These are phyloP conservation scores for Rhinocladiella similis DNA, from an alignment of 2,329 filamentous ascomycete genomes.

Conservation along the genomic window DNA sequence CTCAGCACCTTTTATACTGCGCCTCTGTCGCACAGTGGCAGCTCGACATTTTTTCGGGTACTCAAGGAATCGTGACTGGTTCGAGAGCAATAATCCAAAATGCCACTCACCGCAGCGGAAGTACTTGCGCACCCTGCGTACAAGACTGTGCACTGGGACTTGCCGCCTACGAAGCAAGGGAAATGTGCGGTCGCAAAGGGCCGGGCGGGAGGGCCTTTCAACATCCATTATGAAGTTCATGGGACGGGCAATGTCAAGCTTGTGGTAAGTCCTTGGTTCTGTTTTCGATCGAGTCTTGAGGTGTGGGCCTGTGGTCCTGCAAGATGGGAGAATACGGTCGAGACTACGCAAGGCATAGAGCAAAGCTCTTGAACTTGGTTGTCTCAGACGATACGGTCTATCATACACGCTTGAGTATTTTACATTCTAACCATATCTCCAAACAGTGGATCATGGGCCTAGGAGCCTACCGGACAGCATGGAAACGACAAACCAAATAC, in stretches of 20 bases:
- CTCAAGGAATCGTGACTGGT: too few relatives aligned
- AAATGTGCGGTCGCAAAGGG: constrained; percentile 64
- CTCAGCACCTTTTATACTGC: too few relatives aligned
- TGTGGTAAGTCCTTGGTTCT: constrained; percentile 58
- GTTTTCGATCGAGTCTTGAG: not conserved
- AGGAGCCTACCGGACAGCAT: constrained; percentile 66
- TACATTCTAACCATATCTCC: constrained; percentile 1
- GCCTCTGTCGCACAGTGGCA: too few relatives aligned
- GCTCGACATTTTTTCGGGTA: too few relatives aligned
- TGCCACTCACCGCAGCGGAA: constrained; percentile 35
- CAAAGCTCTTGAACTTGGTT: too few relatives aligned
- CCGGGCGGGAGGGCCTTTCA: constrained; percentile 69
- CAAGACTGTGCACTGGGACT: constrained; percentile 37
- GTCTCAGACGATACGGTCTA: too few relatives aligned
- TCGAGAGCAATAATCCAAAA: constrained; percentile 9
- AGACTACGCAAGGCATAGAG: too few relatives aligned
- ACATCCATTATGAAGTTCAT: constrained; percentile 78
- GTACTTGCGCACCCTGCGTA: constrained; percentile 36
- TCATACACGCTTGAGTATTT: too few relatives aligned
- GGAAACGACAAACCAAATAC: constrained; percentile 80
- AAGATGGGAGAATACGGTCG: too few relatives aligned
- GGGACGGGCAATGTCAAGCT: constrained; percentile 71
- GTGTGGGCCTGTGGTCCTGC: too few relatives aligned
- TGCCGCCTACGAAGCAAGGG: constrained; percentile 65
- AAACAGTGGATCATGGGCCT: constrained; percentile 77